These are phyloP conservation scores for Viridothelium virens DNA, from an alignment of 495 filamentous ascomycete genomes.

Conservation along the genomic window DNA sequence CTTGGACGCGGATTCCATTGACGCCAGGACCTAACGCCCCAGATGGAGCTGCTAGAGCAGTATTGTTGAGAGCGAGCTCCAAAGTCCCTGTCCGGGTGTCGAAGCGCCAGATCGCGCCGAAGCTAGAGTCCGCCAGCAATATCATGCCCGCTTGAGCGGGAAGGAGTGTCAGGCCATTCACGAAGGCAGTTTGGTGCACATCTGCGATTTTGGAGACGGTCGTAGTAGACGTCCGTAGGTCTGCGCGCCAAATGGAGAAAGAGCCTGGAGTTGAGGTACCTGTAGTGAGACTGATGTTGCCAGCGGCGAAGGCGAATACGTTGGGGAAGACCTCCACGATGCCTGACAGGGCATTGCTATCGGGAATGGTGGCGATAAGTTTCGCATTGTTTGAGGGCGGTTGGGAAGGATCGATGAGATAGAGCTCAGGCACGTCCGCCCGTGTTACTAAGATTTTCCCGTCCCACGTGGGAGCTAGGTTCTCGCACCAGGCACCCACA, in stretches of 20 bases:
- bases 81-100: background rate
- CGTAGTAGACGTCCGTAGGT: background rate
- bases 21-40: background rate
- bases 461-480: background rate
- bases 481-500: background rate
- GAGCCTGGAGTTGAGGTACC: background rate
- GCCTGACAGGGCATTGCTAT: background rate
- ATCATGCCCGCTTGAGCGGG: background rate
- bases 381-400: background rate
- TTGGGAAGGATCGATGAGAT: background rate
- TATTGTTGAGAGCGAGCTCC: background rate
- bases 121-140: background rate
- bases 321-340: background rate
- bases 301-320: background rate
- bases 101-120: background rate
- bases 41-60: background rate
- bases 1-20: background rate
- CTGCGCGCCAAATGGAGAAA: background rate
- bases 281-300: background rate
- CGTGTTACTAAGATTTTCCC: slow-evolving; percentile 3
- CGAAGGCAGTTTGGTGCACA: background rate
- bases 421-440: background rate
- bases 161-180: background rate
- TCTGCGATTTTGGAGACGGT: background rate
- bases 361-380: background rate